Evolutionary conservation across 2,329 filamentous ascomycete species (phyloP), one percentile per base, ranked within the genome.

Genomic region (Aspergillus floridensis): DNA sequence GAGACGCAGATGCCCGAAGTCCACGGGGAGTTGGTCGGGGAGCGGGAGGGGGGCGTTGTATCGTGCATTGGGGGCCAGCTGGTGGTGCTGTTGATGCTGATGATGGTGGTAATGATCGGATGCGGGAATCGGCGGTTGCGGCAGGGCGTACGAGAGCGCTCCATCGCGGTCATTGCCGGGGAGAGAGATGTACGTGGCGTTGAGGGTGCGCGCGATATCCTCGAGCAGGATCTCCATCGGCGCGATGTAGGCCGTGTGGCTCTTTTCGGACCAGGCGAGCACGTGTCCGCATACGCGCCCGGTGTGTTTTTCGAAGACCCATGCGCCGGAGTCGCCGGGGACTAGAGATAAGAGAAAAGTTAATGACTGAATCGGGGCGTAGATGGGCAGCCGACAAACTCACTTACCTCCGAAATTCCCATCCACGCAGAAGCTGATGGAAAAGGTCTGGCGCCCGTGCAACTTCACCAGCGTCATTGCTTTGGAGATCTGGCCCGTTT

Each of bases 181-280:
- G 0, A 96, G 81, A 5, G 83, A 81, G n/a, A 96, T 85, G 26
- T 86, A 83, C 1, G 77, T 77, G 0, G 91, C 91, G 22, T 87
- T 85, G 0, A 97, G 79, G 0, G 89, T 92, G 62, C 89, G 85
- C 29, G 87, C 88, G 58, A 98, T 96, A 70, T 98, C 93, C 29
- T 89, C 85, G 11, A 98, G 81, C 12, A 96, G 78, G 2, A 97
- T 84, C 59, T 97, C 91, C 93, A 98, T 98, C 0, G 93, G 93
- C 62, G 92, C 95, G 62, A 98, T 95, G 73, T 96, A 98, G 0
- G 92, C 92, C 5, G 92, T 88, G 47, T 86, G 86, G 70, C 90
- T 93, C 62, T 88, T 86, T 63, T 87, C 85, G 66, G 89, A 93
- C 87, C 90, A 96, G 0, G 93, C 93, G 12, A 98, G 82, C 0